Evolutionary conservation across 2,329 filamentous ascomycete genomes (phyloP), one percentile per base, ranked within the genome.

Genomic region (Colletotrichum phormii): DNA sequence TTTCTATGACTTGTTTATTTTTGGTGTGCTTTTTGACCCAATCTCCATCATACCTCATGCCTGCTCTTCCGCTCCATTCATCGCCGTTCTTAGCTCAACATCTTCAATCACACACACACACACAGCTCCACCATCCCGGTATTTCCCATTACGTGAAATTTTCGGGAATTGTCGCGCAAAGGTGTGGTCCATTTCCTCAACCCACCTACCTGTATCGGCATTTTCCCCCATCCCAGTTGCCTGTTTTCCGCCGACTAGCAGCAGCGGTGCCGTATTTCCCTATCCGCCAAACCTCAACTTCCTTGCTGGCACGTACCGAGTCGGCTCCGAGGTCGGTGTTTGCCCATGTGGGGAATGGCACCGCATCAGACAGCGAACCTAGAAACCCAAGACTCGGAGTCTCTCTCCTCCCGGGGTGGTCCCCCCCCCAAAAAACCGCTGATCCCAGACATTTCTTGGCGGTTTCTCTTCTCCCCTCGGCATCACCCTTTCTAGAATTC

Each of bases 81-180:
- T 12, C 15, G 60, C 9, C 26, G 2, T 26, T 51, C 18, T 62
- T 53, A 29, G 24, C 42, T 53, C 54, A 64, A 46, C 51, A 64
- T 64, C 37, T 68, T 37, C 64, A 37, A 18, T 60, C 26, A 26
- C 26, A 26, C 26, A 26, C 26, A 26, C 65, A 60, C 53, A 59
- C n/a, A n/a, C n/a, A n/a, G 53, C 46, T 54, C 67, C 37, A 42
- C 70, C 29, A 57, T 72, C 26, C 66, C 70, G 66, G 60, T 55
- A 69, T 64, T 72, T 70, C 54, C 66, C 51, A 49, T 70, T 64
- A 64, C 60, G 70, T 70, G 70, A 70, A 37, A 61, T 37, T 64
- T 64, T 64, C 54, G 66, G 70, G n/a, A 51, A 49, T 64, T 55
- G 29, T 61, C 66, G 70, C 66, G 37, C 37, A 15, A 42, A 15